Conservation (phyloP, 345 rosid genomes). For the Aquilaria yunnanensis region DNA sequence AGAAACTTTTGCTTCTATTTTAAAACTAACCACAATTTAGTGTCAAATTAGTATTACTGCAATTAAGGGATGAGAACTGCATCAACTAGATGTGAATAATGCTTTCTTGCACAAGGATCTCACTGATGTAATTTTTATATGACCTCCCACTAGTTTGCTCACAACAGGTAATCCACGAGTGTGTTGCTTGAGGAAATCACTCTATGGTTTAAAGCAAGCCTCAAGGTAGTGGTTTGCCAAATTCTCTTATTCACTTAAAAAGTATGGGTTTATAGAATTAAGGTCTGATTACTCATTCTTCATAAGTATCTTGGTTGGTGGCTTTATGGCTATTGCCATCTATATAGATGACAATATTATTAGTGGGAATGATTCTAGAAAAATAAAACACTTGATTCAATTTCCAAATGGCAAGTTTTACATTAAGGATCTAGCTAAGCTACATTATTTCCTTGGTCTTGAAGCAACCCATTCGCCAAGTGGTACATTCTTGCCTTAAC, state of each 20-base stretch:
- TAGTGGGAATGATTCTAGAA: no score
- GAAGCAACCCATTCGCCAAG: no score
- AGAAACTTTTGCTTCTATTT: neutral
- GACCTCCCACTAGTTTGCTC: neutral
- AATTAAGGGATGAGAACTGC: neutral
- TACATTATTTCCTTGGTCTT: no score
- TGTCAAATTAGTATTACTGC: neutral
- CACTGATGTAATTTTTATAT: neutral
- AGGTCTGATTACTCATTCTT: neutral
- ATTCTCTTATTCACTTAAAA: neutral
- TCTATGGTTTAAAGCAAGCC: neutral
- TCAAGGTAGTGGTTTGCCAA: neutral
- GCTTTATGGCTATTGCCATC: no score
- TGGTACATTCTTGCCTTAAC: no score
- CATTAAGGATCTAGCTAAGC: no score
- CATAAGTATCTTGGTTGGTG: no score
- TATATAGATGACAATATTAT: no score
- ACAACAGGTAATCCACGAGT: neutral
- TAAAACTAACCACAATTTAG: neutral
- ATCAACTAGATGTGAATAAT: no score
- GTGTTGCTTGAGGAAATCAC: neutral
- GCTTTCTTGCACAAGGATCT: neutral
- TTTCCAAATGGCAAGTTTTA: no score
- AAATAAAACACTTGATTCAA: no score
- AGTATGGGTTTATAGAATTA: neutral